phyloP scores from a whole-genome alignment of 805 yeast genomes.

The Ogataea paradorogensis region DNA sequence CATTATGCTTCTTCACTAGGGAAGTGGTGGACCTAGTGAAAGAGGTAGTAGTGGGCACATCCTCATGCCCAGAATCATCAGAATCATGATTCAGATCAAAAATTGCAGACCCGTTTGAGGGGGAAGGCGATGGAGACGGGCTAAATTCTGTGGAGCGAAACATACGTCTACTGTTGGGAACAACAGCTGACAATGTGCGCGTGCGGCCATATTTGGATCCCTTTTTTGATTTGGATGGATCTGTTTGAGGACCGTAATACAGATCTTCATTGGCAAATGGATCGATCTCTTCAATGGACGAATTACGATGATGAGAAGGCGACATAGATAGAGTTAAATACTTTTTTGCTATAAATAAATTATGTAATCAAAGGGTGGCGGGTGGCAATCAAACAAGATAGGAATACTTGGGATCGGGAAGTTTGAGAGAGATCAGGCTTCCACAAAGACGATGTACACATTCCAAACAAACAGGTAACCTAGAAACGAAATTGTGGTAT shows the following conservation, averaged over 20 bases:
- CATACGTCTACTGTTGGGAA: constrained; percentile 21
- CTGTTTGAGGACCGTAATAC: constrained; percentile 64
- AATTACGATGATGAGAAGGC: constrained; percentile 24
- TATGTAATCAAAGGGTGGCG: constrained; percentile 3
- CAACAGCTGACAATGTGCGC: constrained; percentile 50
- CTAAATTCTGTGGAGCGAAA: constrained; percentile 8
- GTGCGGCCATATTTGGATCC: constrained; percentile 46
- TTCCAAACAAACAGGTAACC: too few species aligned
- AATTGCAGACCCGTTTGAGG: constrained; percentile 14
- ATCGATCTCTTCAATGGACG: constrained; percentile 49
- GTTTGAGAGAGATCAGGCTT: too few species aligned
- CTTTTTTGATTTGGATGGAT: constrained; percentile 45
- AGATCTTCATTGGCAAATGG: constrained; percentile 68
- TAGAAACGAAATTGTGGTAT: neutral
- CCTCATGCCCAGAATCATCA: constrained; percentile 4
- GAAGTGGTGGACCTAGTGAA: constrained; percentile 24
- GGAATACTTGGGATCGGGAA: neutral
- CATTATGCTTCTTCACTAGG: constrained; percentile 15
- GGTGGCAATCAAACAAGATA: constrained; percentile 1
- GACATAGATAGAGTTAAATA: constrained; percentile 1
- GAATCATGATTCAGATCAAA: constrained; percentile 16
- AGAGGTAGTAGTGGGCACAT: constrained; percentile 7
- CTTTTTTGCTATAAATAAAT: neutral
- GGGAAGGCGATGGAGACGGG: constrained; percentile 10
- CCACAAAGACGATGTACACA: neutral